phyloP scores from a whole-genome alignment of 345 rosid species.

The Brassica cretica region DNA sequence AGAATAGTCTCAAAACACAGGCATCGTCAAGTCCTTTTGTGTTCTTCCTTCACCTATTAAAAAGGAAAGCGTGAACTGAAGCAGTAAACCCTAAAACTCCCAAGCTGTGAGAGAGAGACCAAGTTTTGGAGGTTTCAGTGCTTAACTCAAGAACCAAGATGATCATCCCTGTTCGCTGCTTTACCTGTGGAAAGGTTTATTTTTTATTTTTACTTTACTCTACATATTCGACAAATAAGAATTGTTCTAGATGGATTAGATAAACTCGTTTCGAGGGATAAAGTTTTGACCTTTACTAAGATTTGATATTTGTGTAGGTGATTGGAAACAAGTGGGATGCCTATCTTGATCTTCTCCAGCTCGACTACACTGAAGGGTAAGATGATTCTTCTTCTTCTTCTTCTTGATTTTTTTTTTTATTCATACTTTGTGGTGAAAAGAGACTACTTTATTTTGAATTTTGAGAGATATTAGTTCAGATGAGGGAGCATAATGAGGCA shows the following conservation, averaged over 20 bases:
- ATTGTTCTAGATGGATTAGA: not conserved
- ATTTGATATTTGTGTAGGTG: conserved; percentile 24
- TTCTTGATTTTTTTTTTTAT: no score
- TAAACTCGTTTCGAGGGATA: not conserved
- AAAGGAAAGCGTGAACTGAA: not conserved
- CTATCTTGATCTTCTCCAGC: conserved; percentile 44
- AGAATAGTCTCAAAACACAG: not conserved
- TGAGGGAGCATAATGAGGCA: not conserved
- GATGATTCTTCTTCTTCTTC: not conserved
- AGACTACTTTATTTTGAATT: no score
- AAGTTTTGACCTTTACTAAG: conserved; percentile 17
- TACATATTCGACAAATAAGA: not conserved
- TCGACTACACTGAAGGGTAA: conserved; percentile 44
- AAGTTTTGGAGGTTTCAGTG: not conserved
- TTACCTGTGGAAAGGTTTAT: conserved; percentile 41
- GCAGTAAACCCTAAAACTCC: conserved; percentile 20
- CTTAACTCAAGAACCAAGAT: conserved; percentile 31
- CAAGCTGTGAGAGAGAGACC: not conserved
- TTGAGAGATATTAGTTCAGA: not conserved
- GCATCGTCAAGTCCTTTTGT: not conserved
- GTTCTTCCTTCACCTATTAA: not conserved
- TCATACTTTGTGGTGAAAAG: no score
- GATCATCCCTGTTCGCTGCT: conserved; percentile 46
- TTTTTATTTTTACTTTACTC: not conserved
- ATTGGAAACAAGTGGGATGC: conserved; percentile 45